Conservation (phyloP, 352 stramenopile genomes). For the Salisapilia sapeloensis region DNA sequence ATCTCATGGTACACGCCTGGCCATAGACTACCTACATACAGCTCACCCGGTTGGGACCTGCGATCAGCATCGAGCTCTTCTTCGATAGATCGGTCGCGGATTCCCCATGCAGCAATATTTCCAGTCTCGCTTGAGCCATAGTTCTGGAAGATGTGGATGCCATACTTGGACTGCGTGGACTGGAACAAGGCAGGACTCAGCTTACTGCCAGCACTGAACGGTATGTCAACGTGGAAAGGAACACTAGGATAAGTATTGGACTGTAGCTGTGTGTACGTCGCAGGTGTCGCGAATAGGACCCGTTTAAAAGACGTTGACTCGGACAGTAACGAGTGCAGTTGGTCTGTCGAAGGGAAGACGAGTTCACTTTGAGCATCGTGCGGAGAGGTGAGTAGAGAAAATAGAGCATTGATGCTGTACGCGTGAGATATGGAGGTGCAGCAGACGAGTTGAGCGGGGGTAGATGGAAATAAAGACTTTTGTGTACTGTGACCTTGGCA, state of each 20-base stretch:
- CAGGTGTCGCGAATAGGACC: slow-evolving; percentile 59
- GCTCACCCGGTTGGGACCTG: slow-evolving; percentile 5
- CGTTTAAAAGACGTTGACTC: slow-evolving; percentile 19
- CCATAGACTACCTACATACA: slow-evolving; percentile 57
- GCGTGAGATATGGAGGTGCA: slow-evolving; percentile 71
- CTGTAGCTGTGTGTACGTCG: slow-evolving; percentile 42
- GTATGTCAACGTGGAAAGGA: slow-evolving; percentile 37
- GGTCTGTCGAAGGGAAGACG: slow-evolving; percentile 35
- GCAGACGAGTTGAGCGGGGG: slow-evolving; percentile 44
- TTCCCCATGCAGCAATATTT: slow-evolving; percentile 51
- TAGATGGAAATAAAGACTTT: slow-evolving; percentile 47
- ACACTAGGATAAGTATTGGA: slow-evolving; percentile 7
- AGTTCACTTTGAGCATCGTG: slow-evolving; percentile 46
- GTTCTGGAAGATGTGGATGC: slow-evolving; percentile 67
- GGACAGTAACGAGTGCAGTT: slow-evolving; percentile 27
- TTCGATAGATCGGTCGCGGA: slow-evolving; percentile 18
- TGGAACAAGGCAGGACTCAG: slow-evolving; percentile 36
- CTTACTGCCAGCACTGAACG: slow-evolving; percentile 53
- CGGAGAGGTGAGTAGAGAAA: slow-evolving; percentile 53
- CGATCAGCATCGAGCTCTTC: slow-evolving; percentile 21
- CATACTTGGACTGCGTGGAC: slow-evolving; percentile 29
- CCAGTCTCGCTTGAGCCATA: slow-evolving; percentile 77
- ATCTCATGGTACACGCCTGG: slow-evolving; percentile 34
- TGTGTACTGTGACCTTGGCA: slow-evolving; percentile 67
- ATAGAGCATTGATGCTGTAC: slow-evolving; percentile 77